These are phyloP conservation scores for Solanum hybrid DNA, from an alignment of 305 asterid genomes.

Conservation along the genomic window DNA sequence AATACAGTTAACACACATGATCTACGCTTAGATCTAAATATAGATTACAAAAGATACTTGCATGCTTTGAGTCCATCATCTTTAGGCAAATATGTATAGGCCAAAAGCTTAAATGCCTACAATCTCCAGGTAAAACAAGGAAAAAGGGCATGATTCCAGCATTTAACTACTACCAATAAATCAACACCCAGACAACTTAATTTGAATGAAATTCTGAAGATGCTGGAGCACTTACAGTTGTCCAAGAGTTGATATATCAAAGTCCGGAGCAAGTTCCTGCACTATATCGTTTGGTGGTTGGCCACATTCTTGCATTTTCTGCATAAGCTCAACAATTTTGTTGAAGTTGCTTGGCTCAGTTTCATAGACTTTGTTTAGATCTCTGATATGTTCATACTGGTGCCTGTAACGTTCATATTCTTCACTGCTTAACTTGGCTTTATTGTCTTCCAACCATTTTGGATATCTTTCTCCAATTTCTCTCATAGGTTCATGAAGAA, in stretches of 20 bases:
- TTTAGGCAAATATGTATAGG: neutral
- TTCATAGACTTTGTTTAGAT: constrained; percentile 63
- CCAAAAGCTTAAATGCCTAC: neutral
- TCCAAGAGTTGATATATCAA: constrained; percentile 69
- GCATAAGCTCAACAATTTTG: constrained; percentile 95
- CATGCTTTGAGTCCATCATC: neutral
- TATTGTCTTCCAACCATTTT: constrained; percentile 75
- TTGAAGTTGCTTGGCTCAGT: constrained; percentile 70
- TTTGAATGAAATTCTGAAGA: neutral
- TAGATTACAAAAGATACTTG: neutral
- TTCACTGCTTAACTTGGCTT: constrained; percentile 46
- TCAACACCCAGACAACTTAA: neutral
- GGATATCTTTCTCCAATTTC: constrained; percentile 95
- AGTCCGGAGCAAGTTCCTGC: constrained; percentile 73
- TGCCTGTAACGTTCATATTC: constrained; percentile 51
- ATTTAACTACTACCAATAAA: neutral
- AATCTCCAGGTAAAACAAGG: neutral
- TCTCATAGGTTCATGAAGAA: constrained; percentile 93
- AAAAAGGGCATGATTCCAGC: neutral
- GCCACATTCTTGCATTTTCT: constrained; percentile 98
- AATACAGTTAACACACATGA: neutral
- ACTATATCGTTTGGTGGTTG: constrained; percentile 94
- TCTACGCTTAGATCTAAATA: neutral
- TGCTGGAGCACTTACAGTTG: constrained; percentile 51
- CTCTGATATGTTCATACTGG: constrained; percentile 59